phyloP scores from a whole-genome alignment of 345 rosid genomes.

The Brassica rapa region DNA sequence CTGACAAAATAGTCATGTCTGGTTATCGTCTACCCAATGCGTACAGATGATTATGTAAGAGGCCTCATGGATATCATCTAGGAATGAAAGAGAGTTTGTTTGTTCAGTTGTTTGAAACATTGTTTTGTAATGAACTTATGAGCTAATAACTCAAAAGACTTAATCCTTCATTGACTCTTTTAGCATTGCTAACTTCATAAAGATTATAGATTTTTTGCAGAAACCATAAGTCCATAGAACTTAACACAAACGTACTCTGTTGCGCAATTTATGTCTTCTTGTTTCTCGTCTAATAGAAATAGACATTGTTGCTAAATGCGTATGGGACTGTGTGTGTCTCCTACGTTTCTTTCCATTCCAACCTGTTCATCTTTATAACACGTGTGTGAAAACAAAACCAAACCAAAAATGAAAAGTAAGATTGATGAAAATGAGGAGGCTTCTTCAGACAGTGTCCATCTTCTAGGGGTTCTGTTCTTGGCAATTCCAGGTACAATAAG shows the following conservation, averaged over 20 bases:
- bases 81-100: conserved; percentile 13
- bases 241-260: conserved; percentile 22
- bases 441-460: conserved; percentile 29
- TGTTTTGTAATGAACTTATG: conserved; percentile 43
- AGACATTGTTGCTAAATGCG: conserved; percentile 34
- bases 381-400: neutral
- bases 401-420: neutral
- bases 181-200: conserved; percentile 35
- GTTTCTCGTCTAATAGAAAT: conserved; percentile 26
- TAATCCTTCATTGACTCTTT: conserved; percentile 42
- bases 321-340: conserved; percentile 20
- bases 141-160: conserved; percentile 22
- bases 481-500: conserved; percentile 25
- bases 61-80: neutral
- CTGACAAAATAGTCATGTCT: conserved; percentile 72
- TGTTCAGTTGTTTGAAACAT: conserved; percentile 11
- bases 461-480: conserved; percentile 2
- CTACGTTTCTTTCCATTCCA: neutral
- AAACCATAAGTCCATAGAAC: conserved; percentile 29
- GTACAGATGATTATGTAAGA: conserved; percentile 51
- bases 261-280: conserved; percentile 22
- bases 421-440: neutral
- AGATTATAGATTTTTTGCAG: conserved; percentile 9
- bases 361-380: neutral
- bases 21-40: conserved; percentile 80